phyloP scores from a whole-genome alignment of 129 eudicot genomes.

The Centella asiatica region DNA sequence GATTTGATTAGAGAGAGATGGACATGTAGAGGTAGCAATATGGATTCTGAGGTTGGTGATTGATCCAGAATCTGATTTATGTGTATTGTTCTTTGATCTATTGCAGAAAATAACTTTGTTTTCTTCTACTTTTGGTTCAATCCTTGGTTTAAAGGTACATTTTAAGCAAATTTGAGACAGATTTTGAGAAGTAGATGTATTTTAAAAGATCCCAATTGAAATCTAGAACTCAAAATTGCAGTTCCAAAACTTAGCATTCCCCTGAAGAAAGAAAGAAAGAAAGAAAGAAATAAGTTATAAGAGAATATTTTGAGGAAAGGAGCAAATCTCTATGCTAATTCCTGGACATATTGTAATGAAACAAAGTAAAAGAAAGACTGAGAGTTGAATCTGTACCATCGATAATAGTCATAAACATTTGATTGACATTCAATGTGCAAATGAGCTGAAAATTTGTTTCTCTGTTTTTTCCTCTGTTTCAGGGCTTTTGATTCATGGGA shows the following conservation, averaged over 20 bases:
- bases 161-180: not conserved
- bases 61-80: not conserved
- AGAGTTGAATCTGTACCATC: not conserved
- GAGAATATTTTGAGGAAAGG: not conserved
- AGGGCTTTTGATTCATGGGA: not conserved
- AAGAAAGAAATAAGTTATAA: too few species aligned
- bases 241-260: not conserved
- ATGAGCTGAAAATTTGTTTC: not conserved
- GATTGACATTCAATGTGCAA: not conserved
- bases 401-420: not conserved
- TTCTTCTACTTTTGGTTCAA: not conserved
- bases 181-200: not conserved
- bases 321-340: not conserved
- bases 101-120: not conserved
- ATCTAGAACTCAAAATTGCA: not conserved
- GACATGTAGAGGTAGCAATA: too few species aligned
- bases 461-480: not conserved
- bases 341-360: not conserved
- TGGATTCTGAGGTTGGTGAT: not conserved
- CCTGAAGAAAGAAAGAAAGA: too few species aligned
- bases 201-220: not conserved
- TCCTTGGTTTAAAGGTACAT: not conserved
- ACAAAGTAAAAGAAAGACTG: not conserved
- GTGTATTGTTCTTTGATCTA: not conserved
- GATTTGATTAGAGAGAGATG: too few species aligned